Conservation (phyloP, 23 red algal species). For the Gracilaria caudata region DNA sequence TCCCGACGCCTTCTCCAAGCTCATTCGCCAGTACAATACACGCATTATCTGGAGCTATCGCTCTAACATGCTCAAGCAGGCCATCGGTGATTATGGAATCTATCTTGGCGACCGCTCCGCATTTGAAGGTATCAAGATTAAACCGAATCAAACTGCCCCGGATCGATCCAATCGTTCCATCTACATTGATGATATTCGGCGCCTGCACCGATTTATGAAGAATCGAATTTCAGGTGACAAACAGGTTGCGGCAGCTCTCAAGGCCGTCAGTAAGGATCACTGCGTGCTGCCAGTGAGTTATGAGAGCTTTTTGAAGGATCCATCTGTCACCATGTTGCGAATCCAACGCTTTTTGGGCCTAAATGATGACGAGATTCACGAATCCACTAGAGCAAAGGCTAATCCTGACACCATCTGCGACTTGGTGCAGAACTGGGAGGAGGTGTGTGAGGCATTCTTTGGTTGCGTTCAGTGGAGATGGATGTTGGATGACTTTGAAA, state of each 20-base stretch:
- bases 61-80: slow-evolving; percentile 67
- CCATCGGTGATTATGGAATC: slow-evolving; percentile 57
- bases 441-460: slow-evolving; percentile 69
- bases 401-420: slow-evolving; percentile 68
- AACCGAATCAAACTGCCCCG: not conserved
- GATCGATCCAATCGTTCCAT: slow-evolving; percentile 28
- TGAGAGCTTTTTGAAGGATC: slow-evolving; percentile 52
- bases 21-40: slow-evolving; percentile 16
- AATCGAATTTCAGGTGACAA: slow-evolving; percentile 40
- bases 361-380: slow-evolving; percentile 18
- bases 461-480: slow-evolving; percentile 55
- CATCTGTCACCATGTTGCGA: slow-evolving; percentile 5
- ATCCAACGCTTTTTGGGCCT: slow-evolving; percentile 62
- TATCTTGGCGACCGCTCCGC: slow-evolving; percentile 27
- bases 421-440: slow-evolving; percentile 53
- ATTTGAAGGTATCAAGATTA: slow-evolving; percentile 51
- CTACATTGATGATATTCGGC: slow-evolving; percentile 24
- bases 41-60: slow-evolving; percentile 74
- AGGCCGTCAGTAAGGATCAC: slow-evolving; percentile 23
- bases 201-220: slow-evolving; percentile 61
- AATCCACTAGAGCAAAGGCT: slow-evolving; percentile 52
- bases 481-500: slow-evolving; percentile 78
- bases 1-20: not conserved
- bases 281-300: slow-evolving; percentile 65
- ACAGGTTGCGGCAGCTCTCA: slow-evolving; percentile 22